A percentile compares a stretch with the other conserved stretches of the same genome.
phyloP scores from a whole-genome alignment of 1,284 basidiomycete genomes.

The Pterulicium gracile region DNA sequence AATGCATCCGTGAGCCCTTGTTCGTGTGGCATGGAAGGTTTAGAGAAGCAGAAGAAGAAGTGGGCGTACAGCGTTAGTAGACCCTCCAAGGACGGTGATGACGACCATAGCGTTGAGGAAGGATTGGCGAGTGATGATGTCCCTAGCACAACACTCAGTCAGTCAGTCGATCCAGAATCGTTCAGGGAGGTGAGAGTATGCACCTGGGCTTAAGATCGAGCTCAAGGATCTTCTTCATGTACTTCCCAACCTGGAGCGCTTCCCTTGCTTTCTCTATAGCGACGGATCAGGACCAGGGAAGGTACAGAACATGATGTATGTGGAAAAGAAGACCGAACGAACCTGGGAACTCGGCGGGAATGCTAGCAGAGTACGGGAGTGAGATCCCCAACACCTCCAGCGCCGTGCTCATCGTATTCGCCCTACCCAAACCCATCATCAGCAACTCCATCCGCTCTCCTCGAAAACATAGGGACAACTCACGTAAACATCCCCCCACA shows the following conservation, averaged over 20 bases:
- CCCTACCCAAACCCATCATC: slow-evolving; percentile 16
- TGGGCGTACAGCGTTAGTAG: slow-evolving; percentile 74
- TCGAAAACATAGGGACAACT: slow-evolving; percentile 13
- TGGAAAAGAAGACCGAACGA: slow-evolving; percentile 14
- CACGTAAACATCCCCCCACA: slow-evolving; percentile 83
- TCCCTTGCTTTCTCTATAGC: slow-evolving; percentile 73
- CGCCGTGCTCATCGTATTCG: slow-evolving; percentile 84
- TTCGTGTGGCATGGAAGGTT: no score
- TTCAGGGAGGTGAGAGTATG: slow-evolving; percentile 10
- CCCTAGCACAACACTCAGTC: slow-evolving; percentile 27
- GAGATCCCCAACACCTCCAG: slow-evolving; percentile 91
- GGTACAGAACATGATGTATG: no score
- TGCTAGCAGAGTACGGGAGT: slow-evolving; percentile 81
- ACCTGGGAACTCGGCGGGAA: slow-evolving; percentile 72
- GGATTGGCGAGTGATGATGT: slow-evolving; percentile 85
- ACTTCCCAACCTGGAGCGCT: slow-evolving; percentile 74
- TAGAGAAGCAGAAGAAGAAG: no score
- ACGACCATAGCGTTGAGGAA: slow-evolving; percentile 89
- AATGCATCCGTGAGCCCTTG: no score
- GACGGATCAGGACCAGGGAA: background rate
- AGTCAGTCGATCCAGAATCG: no score
- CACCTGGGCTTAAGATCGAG: slow-evolving; percentile 80
- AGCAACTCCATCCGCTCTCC: background rate
- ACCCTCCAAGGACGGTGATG: slow-evolving; percentile 80
- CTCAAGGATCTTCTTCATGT: slow-evolving; percentile 75